Base-by-base conservation (phyloP, 768 basidiomycete genomes). In the Amanita muscaria region DNA sequence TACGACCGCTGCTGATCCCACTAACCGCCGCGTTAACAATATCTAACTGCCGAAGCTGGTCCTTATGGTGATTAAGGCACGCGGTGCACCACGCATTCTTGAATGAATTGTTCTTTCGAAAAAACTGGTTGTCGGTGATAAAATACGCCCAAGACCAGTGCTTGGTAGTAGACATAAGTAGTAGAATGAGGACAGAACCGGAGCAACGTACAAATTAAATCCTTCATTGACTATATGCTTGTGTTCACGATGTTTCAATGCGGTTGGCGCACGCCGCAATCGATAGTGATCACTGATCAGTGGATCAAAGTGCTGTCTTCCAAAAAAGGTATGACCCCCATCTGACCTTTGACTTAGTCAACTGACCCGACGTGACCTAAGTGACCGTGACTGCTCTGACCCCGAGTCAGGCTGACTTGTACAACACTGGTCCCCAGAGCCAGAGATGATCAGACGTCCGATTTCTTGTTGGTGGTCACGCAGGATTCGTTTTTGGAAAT, bases 111-210 rank as follows among this genome's bases (percentile, higher is more conserved):
- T 44, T 36, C 14, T 33, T 36, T n/a, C 23, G 16, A 16, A 34
- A 44, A 29, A 34, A 36, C 8, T 23, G 22, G 4, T 21, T 33
- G 25, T 44, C 33, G 16, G 43, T 34, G 21, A 44, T 14, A 23
- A 44, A 44, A 37, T 34, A 24, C 14, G n/a, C 43, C 43, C 43
- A 44, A 44, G 33, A 33, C 43, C 43, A 44, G 33, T 44, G 43
- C 36, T 36, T 44, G n/a, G n/a, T n/a, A n/a, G n/a, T n/a, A n/a
- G n/a, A n/a, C n/a, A n/a, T n/a, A n/a, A n/a, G n/a, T 9, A 16
- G 22, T n/a, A 33, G 16, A 32, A 36, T 44, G 31, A 44, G 21
- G 23, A 31, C 8, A 42, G 18, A 32, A 15, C 31, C n/a, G n/a
- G 19, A 29, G n/a, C 18, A 27, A 34, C 9, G 42, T 5, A 44